Conservation (phyloP, 805 yeast genomes). For the Sugiyamaella smithiae region DNA sequence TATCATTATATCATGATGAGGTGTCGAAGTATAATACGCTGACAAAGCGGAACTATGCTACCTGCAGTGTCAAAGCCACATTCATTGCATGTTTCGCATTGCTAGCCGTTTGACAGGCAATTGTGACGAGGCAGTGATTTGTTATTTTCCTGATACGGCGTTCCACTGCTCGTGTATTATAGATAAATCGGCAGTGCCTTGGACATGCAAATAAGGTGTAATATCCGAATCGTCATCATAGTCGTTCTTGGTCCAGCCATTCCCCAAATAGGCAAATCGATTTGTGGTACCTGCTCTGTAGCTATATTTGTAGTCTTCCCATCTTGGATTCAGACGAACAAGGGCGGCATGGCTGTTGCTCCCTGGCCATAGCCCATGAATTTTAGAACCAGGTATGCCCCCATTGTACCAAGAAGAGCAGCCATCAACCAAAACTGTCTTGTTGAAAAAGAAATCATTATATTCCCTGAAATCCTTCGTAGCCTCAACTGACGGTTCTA, state of each 20-base stretch:
- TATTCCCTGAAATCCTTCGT: constrained; percentile 12
- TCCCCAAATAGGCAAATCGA: constrained; percentile 12
- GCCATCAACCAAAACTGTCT: constrained; percentile 11
- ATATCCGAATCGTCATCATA: constrained; percentile 8
- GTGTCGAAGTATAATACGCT: too few species aligned
- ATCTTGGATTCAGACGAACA: constrained; percentile 7
- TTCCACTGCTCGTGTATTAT: constrained; percentile 7
- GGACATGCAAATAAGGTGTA: constrained; percentile 13
- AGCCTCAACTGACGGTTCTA: constrained; percentile 11
- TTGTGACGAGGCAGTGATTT: too few species aligned
- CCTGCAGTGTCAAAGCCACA: too few species aligned
- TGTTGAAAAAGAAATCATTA: constrained; percentile 10
- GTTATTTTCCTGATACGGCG: background rate
- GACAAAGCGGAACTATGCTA: constrained; percentile 2
- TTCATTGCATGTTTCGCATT: too few species aligned
- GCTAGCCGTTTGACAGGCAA: too few species aligned
- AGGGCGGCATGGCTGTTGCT: constrained; percentile 11
- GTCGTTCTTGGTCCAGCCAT: constrained; percentile 12
- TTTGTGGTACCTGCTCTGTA: constrained; percentile 3
- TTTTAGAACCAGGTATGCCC: constrained; percentile 9
- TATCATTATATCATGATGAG: too few species aligned
- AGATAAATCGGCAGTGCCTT: constrained; percentile 12
- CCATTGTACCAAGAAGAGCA: constrained; percentile 19
- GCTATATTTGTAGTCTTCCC: constrained; percentile 11
- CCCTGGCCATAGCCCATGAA: constrained; percentile 18